Conservation (phyloP, 345 rosid species). For the Eucalyptus virginea region DNA sequence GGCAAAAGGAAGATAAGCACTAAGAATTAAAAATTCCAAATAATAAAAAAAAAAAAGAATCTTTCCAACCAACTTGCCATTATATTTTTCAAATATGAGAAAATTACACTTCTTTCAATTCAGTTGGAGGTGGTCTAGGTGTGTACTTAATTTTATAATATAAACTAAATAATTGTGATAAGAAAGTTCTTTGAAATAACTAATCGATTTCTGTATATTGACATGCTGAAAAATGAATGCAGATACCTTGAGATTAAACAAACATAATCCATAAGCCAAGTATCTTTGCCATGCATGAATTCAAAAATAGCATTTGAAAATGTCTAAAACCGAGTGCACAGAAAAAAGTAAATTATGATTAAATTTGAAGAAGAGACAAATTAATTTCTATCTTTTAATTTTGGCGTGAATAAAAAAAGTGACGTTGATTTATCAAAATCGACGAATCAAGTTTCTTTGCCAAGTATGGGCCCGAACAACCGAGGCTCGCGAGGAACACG, state of each 20-base stretch:
- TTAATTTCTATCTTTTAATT: background rate
- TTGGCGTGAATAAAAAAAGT: too few species aligned
- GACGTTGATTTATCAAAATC: too few species aligned
- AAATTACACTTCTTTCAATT: background rate
- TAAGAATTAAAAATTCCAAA: background rate
- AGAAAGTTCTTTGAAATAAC: background rate
- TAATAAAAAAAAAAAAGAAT: background rate
- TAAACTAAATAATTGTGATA: background rate
- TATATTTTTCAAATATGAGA: background rate
- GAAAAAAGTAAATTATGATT: background rate
- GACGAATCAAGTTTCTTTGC: background rate
- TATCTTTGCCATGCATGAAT: background rate
- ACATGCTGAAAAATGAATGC: background rate
- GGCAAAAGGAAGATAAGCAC: background rate
- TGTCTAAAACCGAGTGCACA: background rate
- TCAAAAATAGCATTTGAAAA: background rate
- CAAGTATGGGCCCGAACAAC: too few species aligned
- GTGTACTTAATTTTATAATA: background rate
- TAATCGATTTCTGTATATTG: background rate
- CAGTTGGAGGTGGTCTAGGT: accelerated
- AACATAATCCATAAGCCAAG: background rate
- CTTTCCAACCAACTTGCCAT: background rate
- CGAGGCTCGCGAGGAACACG: too few species aligned
- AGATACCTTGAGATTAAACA: background rate
- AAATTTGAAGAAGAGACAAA: background rate